Conservation (phyloP, 73 alveolate species). For the Tetrahymena thermophila region DNA sequence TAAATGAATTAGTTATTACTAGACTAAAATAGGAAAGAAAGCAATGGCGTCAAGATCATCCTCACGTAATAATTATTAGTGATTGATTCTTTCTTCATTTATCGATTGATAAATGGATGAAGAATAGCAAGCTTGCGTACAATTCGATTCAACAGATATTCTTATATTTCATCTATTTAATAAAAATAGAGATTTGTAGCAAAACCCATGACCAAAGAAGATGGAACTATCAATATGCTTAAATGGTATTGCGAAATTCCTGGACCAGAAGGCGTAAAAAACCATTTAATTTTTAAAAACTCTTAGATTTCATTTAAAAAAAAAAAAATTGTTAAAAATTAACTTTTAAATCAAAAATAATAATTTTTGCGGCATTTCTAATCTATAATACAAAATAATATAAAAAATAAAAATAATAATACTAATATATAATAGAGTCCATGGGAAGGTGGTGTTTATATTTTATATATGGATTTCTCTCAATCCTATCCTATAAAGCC, state of each 20-base stretch:
- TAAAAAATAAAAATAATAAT: background rate
- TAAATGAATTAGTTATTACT: constrained; percentile 34
- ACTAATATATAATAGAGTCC: constrained; percentile 2
- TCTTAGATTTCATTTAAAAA: background rate
- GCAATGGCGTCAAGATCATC: constrained; percentile 40
- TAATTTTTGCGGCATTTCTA: background rate
- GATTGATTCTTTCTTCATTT: background rate
- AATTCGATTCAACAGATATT: background rate
- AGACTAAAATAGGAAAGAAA: constrained; percentile 31
- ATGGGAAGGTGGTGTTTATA: constrained; percentile 72
- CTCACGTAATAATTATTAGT: constrained; percentile 15
- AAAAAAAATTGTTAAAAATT: background rate
- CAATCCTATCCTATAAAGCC: constrained; percentile 71
- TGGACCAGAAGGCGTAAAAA: constrained; percentile 37
- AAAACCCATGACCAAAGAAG: constrained; percentile 37
- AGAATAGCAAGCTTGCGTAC: background rate
- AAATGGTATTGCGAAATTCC: constrained; percentile 44
- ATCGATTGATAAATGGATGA: background rate
- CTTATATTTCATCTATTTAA: background rate
- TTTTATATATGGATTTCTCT: constrained; percentile 59
- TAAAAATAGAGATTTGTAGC: constrained; percentile 32
- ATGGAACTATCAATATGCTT: constrained; percentile 27
- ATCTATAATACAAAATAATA: background rate
- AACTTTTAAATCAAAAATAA: background rate
- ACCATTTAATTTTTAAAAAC: background rate